phyloP scores from a whole-genome alignment of 2,329 filamentous ascomycete genomes.

The Apiospora rasikravindrae region DNA sequence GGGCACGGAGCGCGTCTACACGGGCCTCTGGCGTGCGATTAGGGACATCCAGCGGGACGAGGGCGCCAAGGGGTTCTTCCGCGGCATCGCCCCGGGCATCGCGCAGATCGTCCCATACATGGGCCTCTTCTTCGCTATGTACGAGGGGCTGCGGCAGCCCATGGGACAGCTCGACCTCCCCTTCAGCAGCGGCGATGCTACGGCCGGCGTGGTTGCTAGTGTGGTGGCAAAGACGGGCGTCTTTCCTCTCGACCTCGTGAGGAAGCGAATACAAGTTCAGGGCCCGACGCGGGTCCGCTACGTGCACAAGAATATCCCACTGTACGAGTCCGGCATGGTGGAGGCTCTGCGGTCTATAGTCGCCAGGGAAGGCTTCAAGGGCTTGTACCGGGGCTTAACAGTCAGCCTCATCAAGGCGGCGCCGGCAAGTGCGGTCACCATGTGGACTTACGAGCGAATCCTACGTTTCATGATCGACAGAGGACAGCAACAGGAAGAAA shows the following conservation, averaged over 20 bases:
- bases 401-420: slow-evolving; percentile 93
- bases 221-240: slow-evolving; percentile 85
- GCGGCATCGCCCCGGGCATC: slow-evolving; percentile 80
- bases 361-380: slow-evolving; percentile 73
- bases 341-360: slow-evolving; percentile 72
- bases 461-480: slow-evolving; percentile 61
- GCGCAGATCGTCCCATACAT: slow-evolving; percentile 94
- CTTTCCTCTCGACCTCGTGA: slow-evolving; percentile 89
- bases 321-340: slow-evolving; percentile 72
- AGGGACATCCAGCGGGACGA: slow-evolving; percentile 76
- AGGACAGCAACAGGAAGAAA: background rate
- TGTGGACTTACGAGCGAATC: slow-evolving; percentile 90
- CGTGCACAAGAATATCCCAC: slow-evolving; percentile 85
- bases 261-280: slow-evolving; percentile 94
- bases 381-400: slow-evolving; percentile 85
- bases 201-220: slow-evolving; percentile 80
- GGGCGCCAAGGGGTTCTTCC: slow-evolving; percentile 82
- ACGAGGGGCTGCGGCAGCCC: slow-evolving; percentile 74
- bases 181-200: slow-evolving; percentile 81
- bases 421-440: slow-evolving; percentile 88
- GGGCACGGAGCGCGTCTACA: slow-evolving; percentile 79
- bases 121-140: slow-evolving; percentile 92
- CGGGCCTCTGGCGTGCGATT: slow-evolving; percentile 71
- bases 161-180: slow-evolving; percentile 63
- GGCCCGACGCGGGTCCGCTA: slow-evolving; percentile 82